Base-by-base conservation (phyloP, 148 eudicot species). In the Camellia sinensis region DNA sequence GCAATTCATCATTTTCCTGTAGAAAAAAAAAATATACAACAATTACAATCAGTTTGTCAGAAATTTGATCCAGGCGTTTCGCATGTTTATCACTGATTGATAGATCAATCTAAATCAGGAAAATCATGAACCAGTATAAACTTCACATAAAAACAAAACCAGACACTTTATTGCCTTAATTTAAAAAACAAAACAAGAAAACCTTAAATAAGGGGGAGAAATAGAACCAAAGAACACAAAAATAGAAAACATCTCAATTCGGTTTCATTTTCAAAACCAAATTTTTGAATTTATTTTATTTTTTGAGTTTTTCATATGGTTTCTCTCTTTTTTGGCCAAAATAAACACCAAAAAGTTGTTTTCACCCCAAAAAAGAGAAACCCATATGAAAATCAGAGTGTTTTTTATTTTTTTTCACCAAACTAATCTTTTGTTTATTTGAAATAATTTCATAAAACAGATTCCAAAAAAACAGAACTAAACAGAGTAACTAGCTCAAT, bases 1-100 rank as follows among this genome's bases (percentile, higher is more conserved):
- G 17, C 9, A 74, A 54, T 8, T 56, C 22, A 14, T 59, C 52
- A 74, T 74, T 74, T 74, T 59, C 78, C 78, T 74, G 78, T 17
- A 41, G 29, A 15, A 61, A 21, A 74, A 41, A 18, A 59, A 41
- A 37, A 41, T 5, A 13, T 40, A 40, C 17, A 57, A 52, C 8
- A 52, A 21, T 18, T 22, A 0, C 11, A 4, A 4, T 45, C 63
- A 57, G 17, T 74, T 41, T 18, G 17, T 74, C 13, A 3, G 7
- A 57, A 56, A 52, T 15, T 43, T 11, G 70, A 74, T 60, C 48
- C 17, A 5, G 6, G 48, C 21, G 0, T 15, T 3, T 18, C 15
- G 1, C 6, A 13, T 15, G 45, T 66, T 4, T 66, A 5, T 10
- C 65, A 74, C 15, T 41, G 64, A 74, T 29, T 41, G 64, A 74